Evolutionary conservation across 495 filamentous ascomycete species (phyloP).

Genomic region (Lasiosphaeria ovina): DNA sequence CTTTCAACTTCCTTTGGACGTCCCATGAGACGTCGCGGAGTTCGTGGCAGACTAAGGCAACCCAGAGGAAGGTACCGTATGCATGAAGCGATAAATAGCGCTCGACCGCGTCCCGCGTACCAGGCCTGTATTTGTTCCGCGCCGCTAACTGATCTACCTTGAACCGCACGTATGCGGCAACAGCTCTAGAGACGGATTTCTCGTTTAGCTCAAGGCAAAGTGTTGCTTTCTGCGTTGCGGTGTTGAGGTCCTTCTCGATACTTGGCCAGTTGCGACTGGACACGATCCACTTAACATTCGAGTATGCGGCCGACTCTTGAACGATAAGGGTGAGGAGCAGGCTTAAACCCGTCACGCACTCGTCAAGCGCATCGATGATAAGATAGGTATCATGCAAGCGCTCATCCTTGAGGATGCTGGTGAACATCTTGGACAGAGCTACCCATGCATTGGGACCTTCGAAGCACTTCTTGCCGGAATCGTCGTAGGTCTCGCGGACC

Average conservation of each 20-base stretch:
- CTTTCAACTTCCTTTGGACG: conserved; percentile 12
- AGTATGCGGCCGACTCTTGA: conserved; percentile 18
- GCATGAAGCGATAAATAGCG: conserved; percentile 23
- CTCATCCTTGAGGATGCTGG: conserved; percentile 32
- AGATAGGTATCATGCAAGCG: conserved; percentile 24
- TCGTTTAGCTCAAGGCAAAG: conserved; percentile 34
- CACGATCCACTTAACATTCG: conserved; percentile 26
- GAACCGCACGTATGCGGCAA: conserved; percentile 31
- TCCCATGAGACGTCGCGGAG: conserved; percentile 17
- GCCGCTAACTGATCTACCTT: conserved; percentile 28
- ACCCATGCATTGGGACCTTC: conserved; percentile 31
- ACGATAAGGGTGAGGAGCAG: conserved; percentile 37
- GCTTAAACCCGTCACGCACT: conserved; percentile 34
- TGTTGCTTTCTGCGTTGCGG: conserved; percentile 11
- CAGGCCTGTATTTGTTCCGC: conserved; percentile 12
- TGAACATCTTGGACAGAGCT: conserved; percentile 34
- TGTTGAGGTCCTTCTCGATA: conserved; percentile 32
- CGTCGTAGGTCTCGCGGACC: conserved; percentile 32
- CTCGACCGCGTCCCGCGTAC: conserved; percentile 18
- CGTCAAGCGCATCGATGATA: conserved; percentile 52
- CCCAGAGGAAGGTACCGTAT: conserved; percentile 35
- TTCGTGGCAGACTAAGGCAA: conserved; percentile 31
- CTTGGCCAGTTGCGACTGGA: conserved; percentile 39
- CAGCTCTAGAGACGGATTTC: conserved; percentile 17
- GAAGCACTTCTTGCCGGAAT: conserved; percentile 29